These are phyloP conservation scores for Cyanidiococcus yangmingshanensis DNA, from an alignment of 23 red algal genomes.

Conservation along the genomic window DNA sequence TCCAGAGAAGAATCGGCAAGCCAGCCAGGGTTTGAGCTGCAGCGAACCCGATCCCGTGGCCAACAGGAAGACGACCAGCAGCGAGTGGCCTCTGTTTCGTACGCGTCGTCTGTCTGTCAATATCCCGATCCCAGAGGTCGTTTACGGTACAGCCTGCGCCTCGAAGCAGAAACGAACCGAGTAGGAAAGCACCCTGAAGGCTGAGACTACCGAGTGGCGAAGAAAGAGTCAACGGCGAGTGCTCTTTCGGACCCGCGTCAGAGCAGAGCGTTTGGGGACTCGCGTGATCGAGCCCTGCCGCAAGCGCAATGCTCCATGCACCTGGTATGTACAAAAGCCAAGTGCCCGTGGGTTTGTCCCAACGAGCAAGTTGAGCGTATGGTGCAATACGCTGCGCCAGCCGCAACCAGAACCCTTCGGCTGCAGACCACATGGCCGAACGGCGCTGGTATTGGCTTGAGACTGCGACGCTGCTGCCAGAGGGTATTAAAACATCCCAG, in stretches of 20 bases:
- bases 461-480: too few relatives aligned
- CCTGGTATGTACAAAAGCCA: slow-evolving; percentile 58
- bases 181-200: slow-evolving; percentile 37
- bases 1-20: slow-evolving; percentile 39
- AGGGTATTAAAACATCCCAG: too few relatives aligned
- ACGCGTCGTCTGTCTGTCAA: slow-evolving; percentile 50
- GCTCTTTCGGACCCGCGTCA: not conserved
- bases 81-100: slow-evolving; percentile 64
- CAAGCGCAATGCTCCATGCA: slow-evolving; percentile 55
- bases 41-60: slow-evolving; percentile 29
- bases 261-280: not conserved
- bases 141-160: slow-evolving; percentile 93
- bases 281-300: not conserved
- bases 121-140: slow-evolving; percentile 78
- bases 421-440: too few relatives aligned
- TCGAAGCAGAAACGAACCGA: slow-evolving; percentile 63
- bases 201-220: not conserved
- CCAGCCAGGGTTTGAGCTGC: slow-evolving; percentile 37
- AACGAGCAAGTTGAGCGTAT: slow-evolving; percentile 53
- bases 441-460: too few relatives aligned
- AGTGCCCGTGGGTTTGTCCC: slow-evolving; percentile 71
- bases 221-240: not conserved
- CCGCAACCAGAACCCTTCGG: not conserved
- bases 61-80: slow-evolving; percentile 34
- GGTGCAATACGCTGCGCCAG: slow-evolving; percentile 10